These are phyloP conservation scores for Sarocladium kiliense DNA, from an alignment of 2,329 filamentous ascomycete genomes.

Conservation along the genomic window DNA sequence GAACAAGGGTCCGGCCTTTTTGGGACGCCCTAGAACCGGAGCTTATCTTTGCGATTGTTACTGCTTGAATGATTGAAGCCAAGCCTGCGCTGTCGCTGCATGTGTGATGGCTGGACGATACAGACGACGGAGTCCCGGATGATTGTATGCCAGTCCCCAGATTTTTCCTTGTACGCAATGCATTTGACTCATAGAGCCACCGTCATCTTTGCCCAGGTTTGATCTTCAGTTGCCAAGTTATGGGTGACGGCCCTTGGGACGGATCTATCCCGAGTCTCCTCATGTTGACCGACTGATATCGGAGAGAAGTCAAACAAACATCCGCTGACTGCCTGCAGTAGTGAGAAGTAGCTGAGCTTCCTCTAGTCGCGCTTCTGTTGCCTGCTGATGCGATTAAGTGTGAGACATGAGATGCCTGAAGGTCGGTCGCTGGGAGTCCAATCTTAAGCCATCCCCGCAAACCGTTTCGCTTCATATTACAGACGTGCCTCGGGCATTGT, in stretches of 20 bases:
- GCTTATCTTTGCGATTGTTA: not conserved
- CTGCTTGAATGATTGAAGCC: not conserved
- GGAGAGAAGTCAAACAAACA: not conserved
- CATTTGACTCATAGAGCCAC: not conserved
- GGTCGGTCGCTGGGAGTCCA: not conserved
- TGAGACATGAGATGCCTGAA: not conserved
- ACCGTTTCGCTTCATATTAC: not conserved
- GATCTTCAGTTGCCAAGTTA: not conserved
- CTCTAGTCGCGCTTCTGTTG: not conserved
- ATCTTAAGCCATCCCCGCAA: not conserved
- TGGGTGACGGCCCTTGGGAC: not conserved
- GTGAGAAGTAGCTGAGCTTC: too few relatives aligned
- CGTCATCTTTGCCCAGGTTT: not conserved
- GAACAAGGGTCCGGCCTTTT: conserved; percentile 4
- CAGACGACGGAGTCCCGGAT: not conserved
- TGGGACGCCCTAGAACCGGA: not conserved
- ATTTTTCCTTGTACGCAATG: not conserved
- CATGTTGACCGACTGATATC: not conserved
- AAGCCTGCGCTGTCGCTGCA: not conserved
- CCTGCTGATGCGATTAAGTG: not conserved
- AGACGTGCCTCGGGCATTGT: too few relatives aligned
- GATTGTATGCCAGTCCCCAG: not conserved
- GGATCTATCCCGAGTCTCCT: not conserved
- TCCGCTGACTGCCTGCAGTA: too few relatives aligned
- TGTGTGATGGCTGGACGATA: not conserved